These are phyloP conservation scores for Aspergillus sparsus DNA, from an alignment of 495 filamentous ascomycete species.

Conservation along the genomic window DNA sequence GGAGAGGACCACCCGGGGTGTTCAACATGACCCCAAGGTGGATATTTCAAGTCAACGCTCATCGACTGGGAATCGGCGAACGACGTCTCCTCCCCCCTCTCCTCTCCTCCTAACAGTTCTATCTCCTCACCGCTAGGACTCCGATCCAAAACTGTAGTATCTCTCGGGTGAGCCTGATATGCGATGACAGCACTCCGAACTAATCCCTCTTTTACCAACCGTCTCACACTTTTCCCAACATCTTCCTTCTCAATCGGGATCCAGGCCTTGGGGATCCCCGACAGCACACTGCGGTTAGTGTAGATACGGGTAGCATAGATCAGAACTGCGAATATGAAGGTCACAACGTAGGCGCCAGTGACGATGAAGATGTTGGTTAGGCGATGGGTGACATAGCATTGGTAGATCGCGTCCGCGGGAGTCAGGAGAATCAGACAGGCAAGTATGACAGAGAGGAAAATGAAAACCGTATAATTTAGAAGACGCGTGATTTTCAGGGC, in stretches of 20 bases:
- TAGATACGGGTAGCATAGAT: slow-evolving; percentile 89
- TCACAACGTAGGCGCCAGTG: slow-evolving; percentile 73
- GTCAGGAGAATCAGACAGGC: slow-evolving; percentile 74
- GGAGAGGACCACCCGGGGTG: slow-evolving; percentile 92
- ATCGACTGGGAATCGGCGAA: slow-evolving; percentile 34
- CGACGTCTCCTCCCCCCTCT: slow-evolving; percentile 21
- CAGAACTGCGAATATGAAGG: slow-evolving; percentile 67
- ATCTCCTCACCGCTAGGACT: slow-evolving; percentile 4
- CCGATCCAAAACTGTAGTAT: slow-evolving; percentile 27
- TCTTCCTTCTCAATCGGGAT: slow-evolving; percentile 77
- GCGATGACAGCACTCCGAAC: slow-evolving; percentile 78
- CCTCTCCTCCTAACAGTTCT: neutral
- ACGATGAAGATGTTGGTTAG: slow-evolving; percentile 84
- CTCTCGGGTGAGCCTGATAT: slow-evolving; percentile 71
- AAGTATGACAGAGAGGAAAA: slow-evolving; percentile 71
- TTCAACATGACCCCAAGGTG: slow-evolving; percentile 75
- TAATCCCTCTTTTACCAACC: slow-evolving; percentile 70
- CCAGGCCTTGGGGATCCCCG: slow-evolving; percentile 80
- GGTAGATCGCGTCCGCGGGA: slow-evolving; percentile 80
- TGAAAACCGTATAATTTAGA: slow-evolving; percentile 80
- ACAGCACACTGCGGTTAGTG: slow-evolving; percentile 74
- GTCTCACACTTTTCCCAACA: slow-evolving; percentile 67
- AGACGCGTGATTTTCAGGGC: slow-evolving; percentile 67
- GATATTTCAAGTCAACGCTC: slow-evolving; percentile 40
- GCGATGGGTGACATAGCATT: slow-evolving; percentile 63